Evolutionary conservation across 2,329 filamentous ascomycete genomes (phyloP), one percentile per base, ranked within the genome.

Genomic region (Sclerotinia glacialis): DNA sequence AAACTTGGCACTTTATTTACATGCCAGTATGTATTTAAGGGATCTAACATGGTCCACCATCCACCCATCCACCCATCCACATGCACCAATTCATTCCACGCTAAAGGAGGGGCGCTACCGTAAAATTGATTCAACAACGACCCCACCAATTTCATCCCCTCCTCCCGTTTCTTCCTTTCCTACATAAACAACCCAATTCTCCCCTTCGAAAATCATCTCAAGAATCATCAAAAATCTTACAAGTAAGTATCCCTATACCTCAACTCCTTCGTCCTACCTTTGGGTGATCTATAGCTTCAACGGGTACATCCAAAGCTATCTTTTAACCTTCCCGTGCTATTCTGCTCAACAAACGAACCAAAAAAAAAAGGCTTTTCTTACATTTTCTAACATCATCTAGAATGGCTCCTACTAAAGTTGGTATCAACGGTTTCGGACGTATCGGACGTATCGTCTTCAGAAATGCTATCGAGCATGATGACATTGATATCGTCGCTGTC

Each of bases 391-490:
- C 58, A 55, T 34, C 26, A 28, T 31, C 11, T 76, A 84, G 76
- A 71, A 85, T 85, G 82, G 77, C 79, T 79, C 76, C 73, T 61
- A 80, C 84, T 80, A 87, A 96, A 88, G 92, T 96, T 80, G 93
- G 93, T 82, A 97, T 97, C 90, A 98, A 97, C 90, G 94, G 95
- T 82, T 99, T 99, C 86, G 95, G 95, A 85, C 93, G 95, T 83
- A 99, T 99, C 83, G 95, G 95, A 79, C 91, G 95, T 82, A 97
- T 99, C 81, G 89, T 98, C 86, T 95, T 98, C 91, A 92, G 94
- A 85, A 98, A 97, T 85, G 92, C 94, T 78, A 80, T 96, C 79
- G 90, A 96, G 88, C 90, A 94, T 83, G 82, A 86, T 77, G 90
- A 96, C 69, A 91, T 98, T 79, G 86, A 97, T 77, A 86, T 99